Conservation (phyloP, 1,139 yeast species). For the Yamadazyma jaroonii region DNA sequence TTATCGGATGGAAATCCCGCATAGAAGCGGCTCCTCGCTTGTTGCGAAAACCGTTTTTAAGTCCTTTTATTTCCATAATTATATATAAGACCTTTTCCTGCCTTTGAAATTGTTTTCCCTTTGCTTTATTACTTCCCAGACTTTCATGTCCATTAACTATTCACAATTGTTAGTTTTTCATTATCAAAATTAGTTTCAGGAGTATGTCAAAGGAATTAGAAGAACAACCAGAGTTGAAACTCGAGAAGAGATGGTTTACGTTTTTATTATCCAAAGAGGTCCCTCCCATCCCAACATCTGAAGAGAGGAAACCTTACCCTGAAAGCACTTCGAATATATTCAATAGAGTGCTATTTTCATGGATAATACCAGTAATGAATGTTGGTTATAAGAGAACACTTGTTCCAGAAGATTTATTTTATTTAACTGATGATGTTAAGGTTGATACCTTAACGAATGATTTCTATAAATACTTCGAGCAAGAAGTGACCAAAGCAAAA, state of each 20-base stretch:
- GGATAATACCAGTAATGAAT: constrained; percentile 58
- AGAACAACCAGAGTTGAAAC: constrained; percentile 6
- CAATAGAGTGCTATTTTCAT: constrained; percentile 43
- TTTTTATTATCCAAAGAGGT: constrained; percentile 25
- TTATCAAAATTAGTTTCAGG: too few relatives aligned
- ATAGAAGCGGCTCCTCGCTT: too few relatives aligned
- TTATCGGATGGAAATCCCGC: too few relatives aligned
- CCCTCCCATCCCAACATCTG: constrained; percentile 53
- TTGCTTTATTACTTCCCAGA: too few relatives aligned
- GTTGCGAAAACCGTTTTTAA: too few relatives aligned
- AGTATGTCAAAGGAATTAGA: background rate
- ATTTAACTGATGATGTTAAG: constrained; percentile 49
- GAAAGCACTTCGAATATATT: constrained; percentile 31
- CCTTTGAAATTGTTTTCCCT: too few relatives aligned
- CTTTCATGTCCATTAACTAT: background rate
- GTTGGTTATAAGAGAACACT: constrained; percentile 70
- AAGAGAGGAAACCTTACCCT: constrained; percentile 45
- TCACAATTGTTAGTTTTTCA: background rate
- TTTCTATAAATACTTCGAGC: constrained; percentile 3
- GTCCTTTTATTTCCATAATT: too few relatives aligned
- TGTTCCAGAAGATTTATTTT: constrained; percentile 60
- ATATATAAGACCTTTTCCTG: too few relatives aligned
- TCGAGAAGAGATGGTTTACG: constrained; percentile 19
- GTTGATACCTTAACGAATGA: constrained; percentile 43
- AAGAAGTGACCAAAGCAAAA: constrained; percentile 1